Evolutionary conservation across 495 filamentous ascomycete genomes (phyloP).

Genomic region (Penicillium manginii): DNA sequence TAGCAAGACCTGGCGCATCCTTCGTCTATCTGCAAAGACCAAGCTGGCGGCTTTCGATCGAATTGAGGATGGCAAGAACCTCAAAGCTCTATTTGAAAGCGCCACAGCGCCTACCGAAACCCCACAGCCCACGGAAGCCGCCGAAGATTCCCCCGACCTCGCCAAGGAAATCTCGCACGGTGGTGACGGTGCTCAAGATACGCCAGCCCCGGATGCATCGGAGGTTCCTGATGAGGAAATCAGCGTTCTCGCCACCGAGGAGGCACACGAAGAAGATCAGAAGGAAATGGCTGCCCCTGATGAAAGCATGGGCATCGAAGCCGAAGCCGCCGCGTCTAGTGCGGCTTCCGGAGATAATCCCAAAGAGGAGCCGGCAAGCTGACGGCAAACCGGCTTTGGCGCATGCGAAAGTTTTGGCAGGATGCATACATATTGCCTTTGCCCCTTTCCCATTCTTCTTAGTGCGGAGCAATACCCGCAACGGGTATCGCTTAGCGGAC

Average conservation of each 20-base stretch:
- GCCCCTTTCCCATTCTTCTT: constrained; percentile 9
- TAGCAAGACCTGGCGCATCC: constrained; percentile 86
- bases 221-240: constrained; percentile 10
- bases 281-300: constrained; percentile 16
- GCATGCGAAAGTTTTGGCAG: constrained; percentile 16
- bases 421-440: constrained; percentile 11
- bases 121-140: constrained; percentile 29
- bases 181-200: constrained; percentile 13
- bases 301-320: constrained; percentile 25
- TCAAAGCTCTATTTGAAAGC: constrained; percentile 55
- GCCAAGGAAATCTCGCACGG: constrained; percentile 21
- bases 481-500: constrained; percentile 19
- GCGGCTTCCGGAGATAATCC: constrained; percentile 18
- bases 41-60: constrained; percentile 81
- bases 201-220: not conserved
- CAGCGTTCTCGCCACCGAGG: not conserved
- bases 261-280: constrained; percentile 8
- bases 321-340: constrained; percentile 21
- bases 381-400: constrained; percentile 17
- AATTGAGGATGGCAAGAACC: constrained; percentile 77
- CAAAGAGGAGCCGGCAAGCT: constrained; percentile 19
- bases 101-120: constrained; percentile 34
- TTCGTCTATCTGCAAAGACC: constrained; percentile 74
- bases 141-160: constrained; percentile 23
- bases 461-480: constrained; percentile 27